A percentile compares a stretch with the other conserved stretches of the same genome.
phyloP scores from a whole-genome alignment of 2,329 filamentous ascomycete species.

The Aspergillus sp. region DNA sequence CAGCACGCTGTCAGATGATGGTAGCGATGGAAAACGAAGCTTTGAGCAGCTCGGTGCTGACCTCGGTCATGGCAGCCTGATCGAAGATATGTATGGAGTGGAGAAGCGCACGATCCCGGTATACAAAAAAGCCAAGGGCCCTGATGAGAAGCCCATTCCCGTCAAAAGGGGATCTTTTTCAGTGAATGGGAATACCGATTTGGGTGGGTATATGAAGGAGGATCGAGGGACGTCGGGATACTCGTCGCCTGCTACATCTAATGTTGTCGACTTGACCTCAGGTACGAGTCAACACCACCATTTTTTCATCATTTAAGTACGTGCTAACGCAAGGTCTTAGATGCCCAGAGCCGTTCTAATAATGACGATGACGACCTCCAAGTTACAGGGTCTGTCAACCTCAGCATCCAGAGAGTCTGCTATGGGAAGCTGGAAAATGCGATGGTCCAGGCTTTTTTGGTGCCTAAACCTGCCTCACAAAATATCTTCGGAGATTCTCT shows the following conservation, averaged over 20 bases:
- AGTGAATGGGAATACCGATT: constrained; percentile 48
- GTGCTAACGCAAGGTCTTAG: no score
- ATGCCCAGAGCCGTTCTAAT: constrained; percentile 9
- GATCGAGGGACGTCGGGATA: constrained; percentile 42
- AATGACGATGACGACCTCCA: constrained; percentile 35
- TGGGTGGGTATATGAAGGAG: constrained; percentile 65
- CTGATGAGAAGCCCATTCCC: constrained; percentile 41
- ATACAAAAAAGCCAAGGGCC: constrained; percentile 61
- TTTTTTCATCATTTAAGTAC: neutral
- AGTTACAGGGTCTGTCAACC: constrained; percentile 51
- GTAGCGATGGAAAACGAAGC: constrained; percentile 25
- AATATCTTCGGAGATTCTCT: constrained; percentile 51
- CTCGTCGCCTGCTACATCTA: constrained; percentile 46
- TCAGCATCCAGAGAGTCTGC: constrained; percentile 68
- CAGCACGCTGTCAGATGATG: constrained; percentile 19
- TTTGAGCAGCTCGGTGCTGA: constrained; percentile 25
- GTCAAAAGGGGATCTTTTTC: constrained; percentile 35
- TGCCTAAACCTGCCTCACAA: constrained; percentile 64
- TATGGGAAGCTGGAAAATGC: constrained; percentile 71
- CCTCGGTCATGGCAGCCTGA: constrained; percentile 39
- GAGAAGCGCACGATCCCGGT: constrained; percentile 60
- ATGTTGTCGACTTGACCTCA: constrained; percentile 42
- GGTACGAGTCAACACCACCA: constrained; percentile 17
- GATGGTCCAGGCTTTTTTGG: constrained; percentile 60
- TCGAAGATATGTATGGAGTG: constrained; percentile 73